A percentile compares a stretch with the other conserved stretches of the same genome.
Conservation (phyloP, 169 alveolate species). For the Cardiosporidium cionae region DNA sequence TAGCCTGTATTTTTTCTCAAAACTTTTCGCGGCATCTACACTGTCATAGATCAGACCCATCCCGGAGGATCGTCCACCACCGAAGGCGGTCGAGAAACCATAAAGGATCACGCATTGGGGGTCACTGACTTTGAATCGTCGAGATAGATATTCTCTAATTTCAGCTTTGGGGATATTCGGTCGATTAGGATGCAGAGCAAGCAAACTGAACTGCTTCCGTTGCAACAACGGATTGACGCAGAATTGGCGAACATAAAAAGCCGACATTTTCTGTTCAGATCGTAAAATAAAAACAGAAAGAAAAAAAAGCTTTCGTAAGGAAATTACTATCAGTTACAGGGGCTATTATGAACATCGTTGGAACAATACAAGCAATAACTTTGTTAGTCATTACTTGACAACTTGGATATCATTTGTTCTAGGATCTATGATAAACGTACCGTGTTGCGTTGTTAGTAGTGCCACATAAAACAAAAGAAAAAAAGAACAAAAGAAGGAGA, state of each 20-base stretch:
- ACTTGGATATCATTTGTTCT: no score
- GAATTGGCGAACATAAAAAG: conserved; percentile 73
- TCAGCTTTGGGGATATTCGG: conserved; percentile 82
- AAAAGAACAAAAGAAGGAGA: no score
- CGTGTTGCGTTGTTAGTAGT: no score
- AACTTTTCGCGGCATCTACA: conserved; percentile 71
- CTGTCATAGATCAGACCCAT: conserved; percentile 86
- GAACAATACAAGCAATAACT: no score
- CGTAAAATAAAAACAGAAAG: no score
- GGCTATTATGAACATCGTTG: no score
- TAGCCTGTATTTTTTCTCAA: conserved; percentile 75
- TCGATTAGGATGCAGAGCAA: conserved; percentile 83
- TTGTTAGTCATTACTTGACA: no score
- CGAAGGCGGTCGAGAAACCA: conserved; percentile 88
- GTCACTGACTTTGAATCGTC: conserved; percentile 48
- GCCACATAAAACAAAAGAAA: no score
- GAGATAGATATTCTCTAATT: conserved; percentile 76
- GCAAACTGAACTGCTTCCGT: conserved; percentile 80
- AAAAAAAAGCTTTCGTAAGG: no score
- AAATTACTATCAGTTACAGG: no score
- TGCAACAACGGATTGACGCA: conserved; percentile 77
- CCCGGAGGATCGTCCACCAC: conserved; percentile 92
- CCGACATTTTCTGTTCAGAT: no score
- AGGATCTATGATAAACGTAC: no score
- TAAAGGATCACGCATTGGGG: conserved; percentile 60